Base-by-base conservation (phyloP, 257 asterid genomes). In the Scutellaria galericulata region DNA sequence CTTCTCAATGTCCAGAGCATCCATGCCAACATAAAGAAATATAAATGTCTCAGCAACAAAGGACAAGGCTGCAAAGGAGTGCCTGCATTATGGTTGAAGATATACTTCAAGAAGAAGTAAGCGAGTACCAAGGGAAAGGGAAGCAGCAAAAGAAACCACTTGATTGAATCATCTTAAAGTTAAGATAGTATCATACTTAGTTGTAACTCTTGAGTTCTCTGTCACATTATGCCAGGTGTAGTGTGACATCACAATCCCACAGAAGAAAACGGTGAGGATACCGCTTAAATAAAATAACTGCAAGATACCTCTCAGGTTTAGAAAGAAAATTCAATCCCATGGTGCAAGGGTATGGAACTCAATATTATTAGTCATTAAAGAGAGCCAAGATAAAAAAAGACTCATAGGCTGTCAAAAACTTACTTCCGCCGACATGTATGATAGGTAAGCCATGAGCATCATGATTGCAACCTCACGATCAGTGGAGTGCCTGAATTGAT, bases 161-260 rank as follows among this genome's bases (percentile, higher is more conserved):
- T 57, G 64, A 44, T 35, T 15, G 55, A 65, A 67, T 51, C 7
- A 22, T 42, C 18, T 60, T 5, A 18, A 51, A 59, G 31, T 71
- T 8, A 71, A 71, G 71, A 62, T 39, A 52, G 9, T 48, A 24
- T 15, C 84, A 2, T 82, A 87, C 94, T 86, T 88, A 5, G 94
- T 88, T 72, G 94, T 88, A 50, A 85, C 79, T 79, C 91, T 83
- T n/a, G 91, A 88, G 74, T 82, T 88, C 80, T 88, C 88, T 5
- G 94, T 88, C 66, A 88, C 89, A 74, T 88, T 88, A 79, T 88
- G 88, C 94, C 91, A 88, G 66, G 94, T 88, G 79, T 88, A 88
- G 72, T 88, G 94, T 37, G 94, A 88, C 94, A 88, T 88, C 68
- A 88, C 91, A 66, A 88, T 86, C 57, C 94, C 94, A 65, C 91